Conservation (phyloP, 176 grass and related monocot genomes). For the Eleusine coracana region DNA sequence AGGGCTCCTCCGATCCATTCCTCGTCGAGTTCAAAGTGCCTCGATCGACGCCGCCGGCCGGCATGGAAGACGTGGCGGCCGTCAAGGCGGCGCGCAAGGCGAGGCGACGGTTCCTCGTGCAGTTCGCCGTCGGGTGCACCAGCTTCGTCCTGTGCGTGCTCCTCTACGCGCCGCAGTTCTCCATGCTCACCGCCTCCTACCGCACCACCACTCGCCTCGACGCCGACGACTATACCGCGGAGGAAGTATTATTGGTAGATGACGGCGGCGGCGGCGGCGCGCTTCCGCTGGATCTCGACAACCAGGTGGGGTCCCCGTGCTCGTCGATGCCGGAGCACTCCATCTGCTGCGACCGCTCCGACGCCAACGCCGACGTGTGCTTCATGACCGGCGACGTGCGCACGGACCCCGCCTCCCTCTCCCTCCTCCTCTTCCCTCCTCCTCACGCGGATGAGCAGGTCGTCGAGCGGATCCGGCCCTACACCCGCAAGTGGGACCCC, state of each 20-base stretch:
- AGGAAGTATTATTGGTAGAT: neutral
- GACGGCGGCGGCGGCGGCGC: neutral
- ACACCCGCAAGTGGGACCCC: slow-evolving; percentile 80
- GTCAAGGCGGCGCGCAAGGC: neutral
- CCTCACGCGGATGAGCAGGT: neutral
- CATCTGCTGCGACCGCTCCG: slow-evolving; percentile 75
- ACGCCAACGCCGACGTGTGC: slow-evolving; percentile 70
- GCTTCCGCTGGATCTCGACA: slow-evolving; percentile 30
- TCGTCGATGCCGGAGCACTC: slow-evolving; percentile 32
- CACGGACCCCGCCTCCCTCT: slow-evolving; percentile 54
- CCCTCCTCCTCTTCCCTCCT: slow-evolving; percentile 41
- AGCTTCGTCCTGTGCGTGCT: slow-evolving; percentile 37
- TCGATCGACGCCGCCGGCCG: neutral
- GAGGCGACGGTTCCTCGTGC: neutral
- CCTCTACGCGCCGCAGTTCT: slow-evolving; percentile 38
- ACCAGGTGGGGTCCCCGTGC: slow-evolving; percentile 52
- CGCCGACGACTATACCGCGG: neutral
- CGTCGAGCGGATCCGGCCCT: slow-evolving; percentile 62
- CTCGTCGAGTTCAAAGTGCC: too few relatives aligned
- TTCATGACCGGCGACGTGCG: slow-evolving; percentile 82
- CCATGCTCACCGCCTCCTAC: neutral
- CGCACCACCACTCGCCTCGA: neutral
- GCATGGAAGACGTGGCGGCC: neutral
- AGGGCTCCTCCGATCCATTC: too few relatives aligned
- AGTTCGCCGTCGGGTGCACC: neutral